Evolutionary conservation across 2,329 filamentous ascomycete genomes (phyloP), one percentile per base, ranked within the genome.

Genomic region (Stagonosporopsis vannaccii): DNA sequence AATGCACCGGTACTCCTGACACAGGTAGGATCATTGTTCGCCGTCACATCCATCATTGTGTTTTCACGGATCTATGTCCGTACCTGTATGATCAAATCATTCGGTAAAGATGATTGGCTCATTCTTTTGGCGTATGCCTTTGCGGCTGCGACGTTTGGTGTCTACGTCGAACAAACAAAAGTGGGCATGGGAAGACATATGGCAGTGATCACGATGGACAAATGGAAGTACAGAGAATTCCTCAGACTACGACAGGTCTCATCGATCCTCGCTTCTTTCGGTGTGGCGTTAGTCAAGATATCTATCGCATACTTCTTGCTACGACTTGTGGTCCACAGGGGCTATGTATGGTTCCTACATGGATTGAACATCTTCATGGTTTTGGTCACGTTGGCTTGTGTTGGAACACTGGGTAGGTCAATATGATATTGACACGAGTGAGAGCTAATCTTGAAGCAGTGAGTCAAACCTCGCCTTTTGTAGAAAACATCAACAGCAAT

Each of bases 21-120:
- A 1, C 77, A 79, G 11, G 78, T 77, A 1, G 64, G 77, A 9
- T 55, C 75, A 1, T 70, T 82, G 40, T 77, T 78, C 11, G 66
- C 66, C 0, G 43, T 77, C 19, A 76, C 80, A 0, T 64, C 75
- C 0, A 35, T 81, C 12, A 66, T 75, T 1, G 76, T 82, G 0
- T 6, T 74, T 3, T 64, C 78, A 17, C 77, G 81, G 25, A 65
- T 78, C 32, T 82, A 81, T 53, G 82, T 84, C 28, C 77, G 82
- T 9, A 25, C 77, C 2, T 64, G 71, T 8, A 78, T 84, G 70
- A 74, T 85, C 41, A 80, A 77, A 17, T 79, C 78, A 26, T 74
- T 81, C 42, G 82, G 82, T 2, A 65, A 75, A 32, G 83, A 85
- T 71, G 83, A 84, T 63, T 80, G 75, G 58, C 60, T 79, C 5